Percentiles rank a stretch among this genome's conserved stretches.
Conservation (phyloP, 2,329 filamentous ascomycete species). For the Xylaria sp. region DNA sequence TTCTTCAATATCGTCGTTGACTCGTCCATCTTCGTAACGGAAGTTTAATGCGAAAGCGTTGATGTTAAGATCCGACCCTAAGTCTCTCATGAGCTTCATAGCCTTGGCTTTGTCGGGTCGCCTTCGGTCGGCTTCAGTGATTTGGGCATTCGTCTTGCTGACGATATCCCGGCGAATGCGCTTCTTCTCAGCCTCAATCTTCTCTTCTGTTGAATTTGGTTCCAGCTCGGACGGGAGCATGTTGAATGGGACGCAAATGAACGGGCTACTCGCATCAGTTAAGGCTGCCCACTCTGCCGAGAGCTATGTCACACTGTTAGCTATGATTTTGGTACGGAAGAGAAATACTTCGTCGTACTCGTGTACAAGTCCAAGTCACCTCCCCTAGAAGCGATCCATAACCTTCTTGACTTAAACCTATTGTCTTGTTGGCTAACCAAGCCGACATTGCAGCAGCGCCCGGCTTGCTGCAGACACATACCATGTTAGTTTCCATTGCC, state of each 20-base stretch:
- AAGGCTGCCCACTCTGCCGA: constrained; percentile 50
- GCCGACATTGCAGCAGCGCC: constrained; percentile 52
- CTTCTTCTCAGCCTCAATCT: constrained; percentile 45
- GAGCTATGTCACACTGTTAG: constrained; percentile 34
- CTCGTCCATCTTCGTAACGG: constrained; percentile 43
- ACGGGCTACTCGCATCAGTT: constrained; percentile 42
- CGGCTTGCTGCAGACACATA: constrained; percentile 45
- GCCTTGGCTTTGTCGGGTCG: constrained; percentile 41
- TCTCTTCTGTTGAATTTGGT: constrained; percentile 30
- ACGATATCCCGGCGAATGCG: constrained; percentile 48
- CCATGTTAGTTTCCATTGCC: not conserved
- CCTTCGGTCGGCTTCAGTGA: constrained; percentile 40
- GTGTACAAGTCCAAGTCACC: constrained; percentile 50
- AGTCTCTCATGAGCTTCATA: constrained; percentile 46
- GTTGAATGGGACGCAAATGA: constrained; percentile 51
- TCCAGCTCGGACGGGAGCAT: constrained; percentile 46
- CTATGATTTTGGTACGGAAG: not conserved
- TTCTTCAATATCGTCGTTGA: constrained; percentile 53
- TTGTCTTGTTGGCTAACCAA: constrained; percentile 51
- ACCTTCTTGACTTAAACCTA: constrained; percentile 48
- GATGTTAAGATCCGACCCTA: constrained; percentile 55
- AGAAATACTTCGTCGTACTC: constrained; percentile 35
- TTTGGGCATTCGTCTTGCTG: constrained; percentile 43
- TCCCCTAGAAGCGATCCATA: constrained; percentile 51
- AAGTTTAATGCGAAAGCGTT: constrained; percentile 54